Evolutionary conservation across 2,329 filamentous ascomycete genomes (phyloP), one percentile per base, ranked within the genome.

Genomic region (Colletotrichum graminicola): DNA sequence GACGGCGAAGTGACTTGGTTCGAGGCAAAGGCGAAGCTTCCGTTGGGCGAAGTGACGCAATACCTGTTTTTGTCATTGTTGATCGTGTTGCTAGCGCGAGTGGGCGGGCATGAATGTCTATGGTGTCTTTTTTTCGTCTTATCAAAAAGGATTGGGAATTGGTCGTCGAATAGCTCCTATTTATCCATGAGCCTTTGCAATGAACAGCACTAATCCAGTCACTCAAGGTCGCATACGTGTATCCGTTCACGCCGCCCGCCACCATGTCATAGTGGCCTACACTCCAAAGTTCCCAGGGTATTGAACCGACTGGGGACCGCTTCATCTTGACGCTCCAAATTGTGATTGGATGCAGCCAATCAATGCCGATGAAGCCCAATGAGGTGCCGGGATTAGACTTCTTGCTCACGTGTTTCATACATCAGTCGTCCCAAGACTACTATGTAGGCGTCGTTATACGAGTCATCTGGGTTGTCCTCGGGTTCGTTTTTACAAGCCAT

Each of bases 351-450:
- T 2, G 11, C n/a, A 47, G 36, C 65, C 68, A 68, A 63, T 71
- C 65, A 60, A n/a, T 5, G n/a, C 36, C 23, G 21, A 34, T 12
- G 16, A 43, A 52, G 29, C 47, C 39, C 45, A 43, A 47, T 14
- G 36, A 43, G 54, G 59, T 47, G 54, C 57, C 32, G 45, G 51
- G 59, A 55, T 71, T 62, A 52, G 43, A 51, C 14, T n/a, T 39
- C 18, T 36, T 64, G 34, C 47, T 72, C 68, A 68, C 68, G 65
- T 68, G 68, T 71, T 66, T 68, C 68, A 72, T 36, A 72, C 69
- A 72, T 63, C 65, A 72, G 59, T 66, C 60, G 69, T 68, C 68
- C 65, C 65, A 69, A 39, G 54, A 64, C 49, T 34, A 51, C 49
- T 56, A 71, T 69, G 65, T 59, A 43, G 47, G 57, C 29, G 36